These are phyloP conservation scores for Circinella umbellata DNA, from an alignment of 371 early-diverging fungal species.

Conservation along the genomic window DNA sequence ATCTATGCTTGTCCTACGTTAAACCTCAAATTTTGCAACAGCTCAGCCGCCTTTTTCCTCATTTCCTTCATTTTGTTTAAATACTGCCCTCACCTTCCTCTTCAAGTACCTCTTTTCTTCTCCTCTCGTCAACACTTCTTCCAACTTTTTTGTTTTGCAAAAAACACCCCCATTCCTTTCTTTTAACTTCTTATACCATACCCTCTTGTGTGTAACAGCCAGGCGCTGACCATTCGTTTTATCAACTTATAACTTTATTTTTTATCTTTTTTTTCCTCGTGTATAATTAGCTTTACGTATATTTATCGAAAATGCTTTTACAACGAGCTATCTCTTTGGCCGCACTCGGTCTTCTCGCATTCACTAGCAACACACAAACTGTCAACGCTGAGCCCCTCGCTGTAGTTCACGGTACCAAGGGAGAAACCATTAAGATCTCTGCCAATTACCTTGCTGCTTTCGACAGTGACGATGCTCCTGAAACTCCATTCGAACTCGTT, in stretches of 20 bases:
- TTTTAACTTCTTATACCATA: constrained; percentile 17
- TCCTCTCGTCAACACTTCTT: constrained; percentile 15
- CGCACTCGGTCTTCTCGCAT: constrained; percentile 28
- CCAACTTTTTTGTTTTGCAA: constrained; percentile 14
- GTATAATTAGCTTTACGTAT: constrained; percentile 13
- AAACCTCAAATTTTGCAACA: constrained; percentile 16
- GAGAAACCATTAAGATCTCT: constrained; percentile 19
- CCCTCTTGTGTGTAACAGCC: constrained; percentile 7
- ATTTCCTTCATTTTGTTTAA: constrained; percentile 3
- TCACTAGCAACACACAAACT: constrained; percentile 20
- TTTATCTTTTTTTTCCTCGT: constrained; percentile 13
- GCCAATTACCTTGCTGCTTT: constrained; percentile 30
- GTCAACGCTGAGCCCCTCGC: constrained; percentile 16
- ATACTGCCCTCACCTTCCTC: constrained; percentile 2
- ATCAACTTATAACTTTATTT: background rate
- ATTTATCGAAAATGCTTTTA: constrained; percentile 20
- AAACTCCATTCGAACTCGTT: constrained; percentile 28
- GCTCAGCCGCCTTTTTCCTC: constrained; percentile 17
- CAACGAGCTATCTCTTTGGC: constrained; percentile 28
- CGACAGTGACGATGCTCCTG: constrained; percentile 24
- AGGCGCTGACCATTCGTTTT: constrained; percentile 21
- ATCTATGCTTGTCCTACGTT: constrained; percentile 34
- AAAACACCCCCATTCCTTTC: constrained; percentile 27
- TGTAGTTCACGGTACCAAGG: constrained; percentile 21
- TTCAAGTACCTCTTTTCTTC: constrained; percentile 10